These are phyloP conservation scores for Debaryomyces sp. DNA, from an alignment of 1,139 yeast species.

Conservation along the genomic window DNA sequence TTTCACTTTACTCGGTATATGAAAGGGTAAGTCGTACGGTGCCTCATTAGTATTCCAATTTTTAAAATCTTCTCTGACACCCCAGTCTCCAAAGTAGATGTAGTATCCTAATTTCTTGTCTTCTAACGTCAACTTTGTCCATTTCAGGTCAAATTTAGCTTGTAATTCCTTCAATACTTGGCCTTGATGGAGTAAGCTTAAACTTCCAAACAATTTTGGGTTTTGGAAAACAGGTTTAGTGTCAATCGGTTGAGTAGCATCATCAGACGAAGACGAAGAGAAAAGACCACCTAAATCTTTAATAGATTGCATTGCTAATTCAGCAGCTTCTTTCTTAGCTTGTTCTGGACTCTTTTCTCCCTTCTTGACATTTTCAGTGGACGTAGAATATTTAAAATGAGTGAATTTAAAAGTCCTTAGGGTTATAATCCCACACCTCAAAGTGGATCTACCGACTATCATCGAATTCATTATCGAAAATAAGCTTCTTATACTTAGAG, in stretches of 20 bases:
- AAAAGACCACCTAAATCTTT: slow-evolving; percentile 46
- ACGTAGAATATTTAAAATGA: neutral
- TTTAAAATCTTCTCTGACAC: slow-evolving; percentile 58
- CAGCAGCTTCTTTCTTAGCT: slow-evolving; percentile 37
- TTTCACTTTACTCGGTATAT: slow-evolving; percentile 36
- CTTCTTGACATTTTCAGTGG: neutral
- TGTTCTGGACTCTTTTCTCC: slow-evolving; percentile 19
- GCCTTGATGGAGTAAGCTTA: slow-evolving; percentile 60
- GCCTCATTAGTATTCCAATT: slow-evolving; percentile 42
- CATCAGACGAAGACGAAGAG: slow-evolving; percentile 31
- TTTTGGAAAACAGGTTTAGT: slow-evolving; percentile 51
- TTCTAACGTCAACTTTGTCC: slow-evolving; percentile 48
- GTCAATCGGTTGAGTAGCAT: slow-evolving; percentile 54
- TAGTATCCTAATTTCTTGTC: slow-evolving; percentile 57
- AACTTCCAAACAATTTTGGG: slow-evolving; percentile 45
- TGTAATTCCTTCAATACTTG: slow-evolving; percentile 58
- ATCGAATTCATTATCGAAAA: neutral
- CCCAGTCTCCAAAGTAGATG: slow-evolving; percentile 67
- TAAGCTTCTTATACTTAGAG: neutral
- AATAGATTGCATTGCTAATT: slow-evolving; percentile 44
- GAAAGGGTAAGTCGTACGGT: slow-evolving; percentile 61
- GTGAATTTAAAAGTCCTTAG: neutral
- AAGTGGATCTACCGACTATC: neutral
- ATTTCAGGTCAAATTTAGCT: slow-evolving; percentile 51
- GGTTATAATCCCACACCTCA: neutral